phyloP scores from a whole-genome alignment of 2,329 filamentous ascomycete species.

The Colletotrichum gloeosporioides region DNA sequence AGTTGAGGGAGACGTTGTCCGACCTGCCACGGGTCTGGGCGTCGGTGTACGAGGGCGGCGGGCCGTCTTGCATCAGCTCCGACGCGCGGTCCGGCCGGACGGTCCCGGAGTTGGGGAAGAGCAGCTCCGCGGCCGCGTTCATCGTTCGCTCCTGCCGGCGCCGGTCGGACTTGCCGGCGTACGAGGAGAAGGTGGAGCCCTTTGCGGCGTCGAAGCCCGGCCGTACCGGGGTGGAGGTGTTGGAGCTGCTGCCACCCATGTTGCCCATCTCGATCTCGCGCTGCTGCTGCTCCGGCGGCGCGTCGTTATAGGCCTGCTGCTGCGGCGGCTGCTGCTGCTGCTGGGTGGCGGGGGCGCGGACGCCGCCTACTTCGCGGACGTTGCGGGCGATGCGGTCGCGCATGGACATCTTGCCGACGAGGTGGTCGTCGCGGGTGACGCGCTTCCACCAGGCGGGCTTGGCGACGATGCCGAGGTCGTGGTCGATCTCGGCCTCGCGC shows the following conservation, averaged over 20 bases:
- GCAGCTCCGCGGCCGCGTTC: slow-evolving; percentile 46
- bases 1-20: background rate
- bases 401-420: slow-evolving; percentile 44
- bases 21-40: background rate
- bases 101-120: slow-evolving; percentile 51
- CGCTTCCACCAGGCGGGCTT: slow-evolving; percentile 74
- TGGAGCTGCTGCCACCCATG: slow-evolving; percentile 26
- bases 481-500: slow-evolving; percentile 61
- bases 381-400: slow-evolving; percentile 60
- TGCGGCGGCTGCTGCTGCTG: slow-evolving; percentile 29
- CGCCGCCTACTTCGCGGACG: slow-evolving; percentile 59
- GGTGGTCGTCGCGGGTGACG: slow-evolving; percentile 47
- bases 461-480: slow-evolving; percentile 63
- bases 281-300: slow-evolving; percentile 33
- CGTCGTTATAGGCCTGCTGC: slow-evolving; percentile 36
- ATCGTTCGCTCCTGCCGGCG: slow-evolving; percentile 50
- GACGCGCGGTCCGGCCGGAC: slow-evolving; percentile 38
- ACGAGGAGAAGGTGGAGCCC: slow-evolving; percentile 29
- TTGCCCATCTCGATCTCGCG: slow-evolving; percentile 45
- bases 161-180: slow-evolving; percentile 48
- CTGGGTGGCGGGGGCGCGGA: slow-evolving; percentile 46
- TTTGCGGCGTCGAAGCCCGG: slow-evolving; percentile 28
- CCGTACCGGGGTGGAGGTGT: slow-evolving; percentile 10
- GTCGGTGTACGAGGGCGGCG: slow-evolving; percentile 43
- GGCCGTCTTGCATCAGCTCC: slow-evolving; percentile 49